Percentiles rank a stretch among this genome's conserved stretches.
Evolutionary conservation across 805 yeast genomes (phyloP).

Genomic region (Lachancea quebecensis): DNA sequence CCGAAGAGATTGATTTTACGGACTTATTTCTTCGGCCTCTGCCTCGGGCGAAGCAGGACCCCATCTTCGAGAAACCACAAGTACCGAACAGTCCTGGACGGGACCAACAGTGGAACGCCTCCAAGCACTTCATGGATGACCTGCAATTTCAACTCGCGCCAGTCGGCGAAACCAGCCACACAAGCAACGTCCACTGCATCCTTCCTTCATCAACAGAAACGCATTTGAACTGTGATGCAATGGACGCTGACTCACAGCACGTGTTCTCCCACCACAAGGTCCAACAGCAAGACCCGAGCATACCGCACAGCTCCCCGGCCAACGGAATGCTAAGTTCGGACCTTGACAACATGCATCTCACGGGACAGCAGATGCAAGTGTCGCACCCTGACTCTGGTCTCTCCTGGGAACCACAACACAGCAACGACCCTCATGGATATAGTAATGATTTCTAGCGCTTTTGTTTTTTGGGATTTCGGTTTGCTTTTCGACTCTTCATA

Average conservation of each 20-base stretch:
- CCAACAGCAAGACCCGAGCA: not conserved
- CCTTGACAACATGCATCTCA: constrained; percentile 1
- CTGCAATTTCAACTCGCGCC: constrained; percentile 1
- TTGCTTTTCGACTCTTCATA: not conserved
- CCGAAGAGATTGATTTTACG: constrained; percentile 32
- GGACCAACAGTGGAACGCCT: not conserved
- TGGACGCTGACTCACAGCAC: not conserved
- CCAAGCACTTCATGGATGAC: constrained; percentile 2
- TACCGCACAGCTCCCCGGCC: not conserved
- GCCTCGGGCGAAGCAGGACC: constrained; percentile 9
- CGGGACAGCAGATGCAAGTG: constrained; percentile 1
- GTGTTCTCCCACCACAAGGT: not conserved
- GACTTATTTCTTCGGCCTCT: constrained; percentile 26
- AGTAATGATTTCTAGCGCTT: constrained; percentile 2
- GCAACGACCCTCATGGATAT: constrained; percentile 5
- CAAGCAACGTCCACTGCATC: constrained; percentile 2
- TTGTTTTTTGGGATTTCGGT: not conserved
- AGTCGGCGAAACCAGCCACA: constrained; percentile 3
- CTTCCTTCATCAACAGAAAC: not conserved
- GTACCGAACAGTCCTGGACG: not conserved
- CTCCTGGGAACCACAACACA: not conserved
- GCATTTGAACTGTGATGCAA: not conserved
- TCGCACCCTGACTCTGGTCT: not conserved
- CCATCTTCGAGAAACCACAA: not conserved
- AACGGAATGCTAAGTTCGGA: not conserved